Percentiles rank a stretch among this genome's conserved stretches.
Conservation (phyloP, 2,329 filamentous ascomycete genomes). For the Corynespora cassiicola region DNA sequence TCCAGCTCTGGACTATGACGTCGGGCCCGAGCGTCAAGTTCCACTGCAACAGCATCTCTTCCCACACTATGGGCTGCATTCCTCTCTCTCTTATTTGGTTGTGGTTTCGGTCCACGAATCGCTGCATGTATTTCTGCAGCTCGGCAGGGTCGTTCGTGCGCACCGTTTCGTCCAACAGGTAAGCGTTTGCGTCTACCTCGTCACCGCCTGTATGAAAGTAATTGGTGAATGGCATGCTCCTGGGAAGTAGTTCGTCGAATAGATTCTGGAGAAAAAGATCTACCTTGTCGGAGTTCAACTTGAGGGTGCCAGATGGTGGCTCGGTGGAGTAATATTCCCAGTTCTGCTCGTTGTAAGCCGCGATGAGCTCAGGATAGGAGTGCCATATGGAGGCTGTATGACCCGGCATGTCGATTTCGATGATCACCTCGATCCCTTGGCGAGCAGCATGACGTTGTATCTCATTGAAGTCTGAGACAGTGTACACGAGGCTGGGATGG, state of each 20-base stretch:
- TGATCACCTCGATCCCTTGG: conserved; percentile 73
- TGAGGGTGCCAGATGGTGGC: conserved; percentile 69
- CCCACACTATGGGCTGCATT: conserved; percentile 81
- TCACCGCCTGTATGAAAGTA: conserved; percentile 91
- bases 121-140: conserved; percentile 77
- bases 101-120: conserved; percentile 76
- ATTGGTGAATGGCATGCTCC: conserved; percentile 64
- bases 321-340: conserved; percentile 62
- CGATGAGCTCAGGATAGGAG: conserved; percentile 74
- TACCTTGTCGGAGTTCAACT: conserved; percentile 75
- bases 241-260: conserved; percentile 77
- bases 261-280: conserved; percentile 74
- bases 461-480: conserved; percentile 65
- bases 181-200: conserved; percentile 81
- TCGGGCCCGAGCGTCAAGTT: conserved; percentile 74
- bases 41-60: conserved; percentile 83
- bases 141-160: conserved; percentile 68
- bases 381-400: conserved; percentile 74
- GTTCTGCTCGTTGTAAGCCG: conserved; percentile 63
- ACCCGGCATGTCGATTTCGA: conserved; percentile 83
- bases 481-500: conserved; percentile 70
- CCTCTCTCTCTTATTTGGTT: conserved; percentile 67
- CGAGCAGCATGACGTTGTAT: conserved; percentile 75
- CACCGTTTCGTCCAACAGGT: conserved; percentile 73
- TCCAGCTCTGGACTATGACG: conserved; percentile 81